Conservation (phyloP, 805 yeast genomes). For the Komagataella ulmi region DNA sequence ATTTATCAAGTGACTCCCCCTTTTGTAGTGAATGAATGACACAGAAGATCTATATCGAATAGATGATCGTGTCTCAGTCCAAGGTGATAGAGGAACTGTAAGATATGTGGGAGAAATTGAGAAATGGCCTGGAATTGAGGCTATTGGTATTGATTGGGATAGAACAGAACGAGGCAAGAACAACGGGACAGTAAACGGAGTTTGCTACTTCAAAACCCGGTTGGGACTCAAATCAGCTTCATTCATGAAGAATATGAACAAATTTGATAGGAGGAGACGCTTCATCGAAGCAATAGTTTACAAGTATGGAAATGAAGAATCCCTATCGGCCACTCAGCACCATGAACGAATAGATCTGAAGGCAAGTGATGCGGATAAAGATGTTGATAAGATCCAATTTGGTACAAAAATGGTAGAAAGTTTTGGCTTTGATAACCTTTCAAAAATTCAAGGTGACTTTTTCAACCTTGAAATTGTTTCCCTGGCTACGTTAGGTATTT, state of each 20-base stretch:
- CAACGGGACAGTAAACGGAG: constrained; percentile 44
- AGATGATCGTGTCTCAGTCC: constrained; percentile 14
- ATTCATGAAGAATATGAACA: constrained; percentile 37
- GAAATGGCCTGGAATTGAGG: constrained; percentile 42
- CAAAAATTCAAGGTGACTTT: constrained; percentile 32
- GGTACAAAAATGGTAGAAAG: constrained; percentile 49
- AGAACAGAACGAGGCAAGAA: constrained; percentile 55
- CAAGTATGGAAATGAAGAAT: constrained; percentile 29
- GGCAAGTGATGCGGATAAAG: constrained; percentile 3
- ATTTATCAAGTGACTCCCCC: not conserved
- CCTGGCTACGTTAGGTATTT: constrained; percentile 21
- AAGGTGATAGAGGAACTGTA: constrained; percentile 48
- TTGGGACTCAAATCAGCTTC: constrained; percentile 39
- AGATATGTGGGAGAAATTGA: constrained; percentile 47
- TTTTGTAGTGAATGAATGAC: not conserved
- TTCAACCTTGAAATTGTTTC: constrained; percentile 31
- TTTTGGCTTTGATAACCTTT: constrained; percentile 51
- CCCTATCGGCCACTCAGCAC: constrained; percentile 2
- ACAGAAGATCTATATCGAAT: not conserved
- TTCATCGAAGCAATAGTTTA: constrained; percentile 36
- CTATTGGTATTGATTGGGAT: constrained; percentile 87
- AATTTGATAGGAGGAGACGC: constrained; percentile 9
- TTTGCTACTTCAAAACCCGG: constrained; percentile 34
- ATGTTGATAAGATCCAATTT: constrained; percentile 22
- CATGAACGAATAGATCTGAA: constrained; percentile 1